Conservation (phyloP, 2,329 filamentous ascomycete genomes). For the Lizonia empirigonia region DNA sequence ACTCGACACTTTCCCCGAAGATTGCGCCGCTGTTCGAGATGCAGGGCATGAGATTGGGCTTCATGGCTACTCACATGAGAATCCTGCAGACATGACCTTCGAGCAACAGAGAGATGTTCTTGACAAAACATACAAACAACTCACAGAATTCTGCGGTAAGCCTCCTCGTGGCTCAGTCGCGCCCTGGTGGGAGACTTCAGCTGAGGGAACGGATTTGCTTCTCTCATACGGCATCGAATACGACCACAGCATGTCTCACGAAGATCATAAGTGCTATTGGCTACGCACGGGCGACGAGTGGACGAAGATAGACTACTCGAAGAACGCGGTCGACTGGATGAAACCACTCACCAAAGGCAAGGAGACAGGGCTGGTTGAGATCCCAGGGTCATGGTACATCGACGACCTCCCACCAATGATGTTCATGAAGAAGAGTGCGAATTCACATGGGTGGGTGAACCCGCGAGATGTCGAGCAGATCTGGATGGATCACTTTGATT, state of each 20-base stretch:
- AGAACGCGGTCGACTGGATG: conserved; percentile 69
- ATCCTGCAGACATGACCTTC: conserved; percentile 71
- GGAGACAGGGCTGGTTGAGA: conserved; percentile 68
- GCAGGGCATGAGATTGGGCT: conserved; percentile 70
- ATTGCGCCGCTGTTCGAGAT: conserved; percentile 64
- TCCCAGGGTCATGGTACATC: conserved; percentile 52
- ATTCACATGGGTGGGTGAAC: conserved; percentile 65
- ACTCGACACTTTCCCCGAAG: conserved; percentile 70
- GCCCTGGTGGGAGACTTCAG: conserved; percentile 75
- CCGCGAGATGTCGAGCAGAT: conserved; percentile 65
- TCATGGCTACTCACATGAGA: conserved; percentile 76
- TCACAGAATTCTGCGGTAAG: conserved; percentile 73
- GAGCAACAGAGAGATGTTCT: conserved; percentile 78
- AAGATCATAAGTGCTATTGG: conserved; percentile 69
- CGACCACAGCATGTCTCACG: conserved; percentile 68
- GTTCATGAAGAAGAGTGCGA: conserved; percentile 69
- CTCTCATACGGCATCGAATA: conserved; percentile 71
- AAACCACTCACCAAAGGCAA: conserved; percentile 65
- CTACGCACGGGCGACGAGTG: conserved; percentile 66
- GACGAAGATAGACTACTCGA: conserved; percentile 70
- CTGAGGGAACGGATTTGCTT: conserved; percentile 68
- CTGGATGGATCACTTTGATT: conserved; percentile 70
- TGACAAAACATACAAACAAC: conserved; percentile 72
- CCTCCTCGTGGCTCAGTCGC: conserved; percentile 74
- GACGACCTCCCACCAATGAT: conserved; percentile 64